Base-by-base conservation (phyloP, 306 rosid genomes). In the Alnus glutinosa region DNA sequence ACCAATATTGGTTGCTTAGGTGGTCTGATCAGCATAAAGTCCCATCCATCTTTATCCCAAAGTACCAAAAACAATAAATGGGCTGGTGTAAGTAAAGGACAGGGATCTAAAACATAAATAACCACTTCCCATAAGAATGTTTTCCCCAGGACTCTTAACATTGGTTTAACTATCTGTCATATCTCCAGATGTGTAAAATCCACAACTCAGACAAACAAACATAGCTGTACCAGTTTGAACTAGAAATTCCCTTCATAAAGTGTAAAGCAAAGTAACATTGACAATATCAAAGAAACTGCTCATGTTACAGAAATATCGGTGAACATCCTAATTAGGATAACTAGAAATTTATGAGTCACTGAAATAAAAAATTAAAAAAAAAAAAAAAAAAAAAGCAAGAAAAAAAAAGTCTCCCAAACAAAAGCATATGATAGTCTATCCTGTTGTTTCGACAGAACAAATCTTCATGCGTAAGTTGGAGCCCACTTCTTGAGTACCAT, bases 91-190 rank as follows among this genome's bases (percentile, higher is more conserved):
- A 70, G 7, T 18, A 55, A 62, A 30, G 44, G 36, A 52, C 28
- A 19, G 19, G 63, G 75, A 68, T 32, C 46, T 23, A 55, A 30
- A 70, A 71, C 19, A 18, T 70, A 61, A 75, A 48, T 52, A 28
- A 57, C 5, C 83, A 79, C 34, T 66, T 74, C 36, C 12, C 28
- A 71, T 15, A 15, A 55, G 77, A 75, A 71, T 63, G 58, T 78
- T 81, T 9, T 48, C 59, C 66, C 36, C 4, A 37, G 32, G 8
- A 15, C 51, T 72, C 62, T 67, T 67, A 37, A 42, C 32, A 66
- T 50, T 49, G 73, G 79, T 39, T 34, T 48, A 59, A 49, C 68
- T 13, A 62, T 70, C 48, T 14, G 48, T 36, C 47, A 64, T 6
- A 64, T 64, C 19, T 64, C 47, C 23, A 64, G 70, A 61, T 16